A percentile compares a stretch with the other conserved stretches of the same genome.
These are phyloP conservation scores for Talaromyces borbonicus DNA, from an alignment of 495 filamentous ascomycete genomes.

Conservation along the genomic window DNA sequence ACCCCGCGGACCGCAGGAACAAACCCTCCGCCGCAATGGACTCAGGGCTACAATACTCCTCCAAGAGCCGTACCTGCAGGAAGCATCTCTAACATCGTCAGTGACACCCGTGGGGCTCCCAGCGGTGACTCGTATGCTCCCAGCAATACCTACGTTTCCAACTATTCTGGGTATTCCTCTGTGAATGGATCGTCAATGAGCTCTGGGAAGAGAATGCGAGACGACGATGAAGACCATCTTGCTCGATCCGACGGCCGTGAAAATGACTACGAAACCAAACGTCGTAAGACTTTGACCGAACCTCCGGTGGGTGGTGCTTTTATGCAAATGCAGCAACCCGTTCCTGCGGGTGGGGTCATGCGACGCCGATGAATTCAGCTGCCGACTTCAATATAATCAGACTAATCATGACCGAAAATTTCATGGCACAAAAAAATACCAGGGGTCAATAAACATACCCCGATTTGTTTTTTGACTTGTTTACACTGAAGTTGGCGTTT, in stretches of 20 bases:
- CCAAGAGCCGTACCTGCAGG: slow-evolving; percentile 63
- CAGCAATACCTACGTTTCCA: slow-evolving; percentile 42
- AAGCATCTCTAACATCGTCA: slow-evolving; percentile 85
- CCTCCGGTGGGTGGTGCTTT: slow-evolving; percentile 33
- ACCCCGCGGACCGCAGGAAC: slow-evolving; percentile 68
- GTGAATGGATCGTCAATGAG: slow-evolving; percentile 54
- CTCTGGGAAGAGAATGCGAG: slow-evolving; percentile 70
- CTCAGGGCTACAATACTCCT: slow-evolving; percentile 68
- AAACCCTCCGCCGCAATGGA: slow-evolving; percentile 64
- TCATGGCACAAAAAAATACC: neutral
- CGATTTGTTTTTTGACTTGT: neutral
- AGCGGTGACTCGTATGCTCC: slow-evolving; percentile 53
- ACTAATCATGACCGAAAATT: slow-evolving; percentile 7
- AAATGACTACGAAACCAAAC: slow-evolving; percentile 62
- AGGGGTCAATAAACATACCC: slow-evolving; percentile 3
- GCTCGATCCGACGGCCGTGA: slow-evolving; percentile 58
- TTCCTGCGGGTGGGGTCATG: slow-evolving; percentile 34
- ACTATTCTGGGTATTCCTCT: slow-evolving; percentile 21
- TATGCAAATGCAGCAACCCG: slow-evolving; percentile 28
- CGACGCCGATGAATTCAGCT: slow-evolving; percentile 26
- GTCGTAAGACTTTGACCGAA: slow-evolving; percentile 71
- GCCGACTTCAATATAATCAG: slow-evolving; percentile 8
- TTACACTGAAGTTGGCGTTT: neutral
- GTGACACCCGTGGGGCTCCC: slow-evolving; percentile 60
- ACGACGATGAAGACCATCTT: slow-evolving; percentile 65